Percentiles rank a stretch among this genome's conserved stretches.
phyloP scores from a whole-genome alignment of 2,329 filamentous ascomycete species.

The Delphinella strobiligena region DNA sequence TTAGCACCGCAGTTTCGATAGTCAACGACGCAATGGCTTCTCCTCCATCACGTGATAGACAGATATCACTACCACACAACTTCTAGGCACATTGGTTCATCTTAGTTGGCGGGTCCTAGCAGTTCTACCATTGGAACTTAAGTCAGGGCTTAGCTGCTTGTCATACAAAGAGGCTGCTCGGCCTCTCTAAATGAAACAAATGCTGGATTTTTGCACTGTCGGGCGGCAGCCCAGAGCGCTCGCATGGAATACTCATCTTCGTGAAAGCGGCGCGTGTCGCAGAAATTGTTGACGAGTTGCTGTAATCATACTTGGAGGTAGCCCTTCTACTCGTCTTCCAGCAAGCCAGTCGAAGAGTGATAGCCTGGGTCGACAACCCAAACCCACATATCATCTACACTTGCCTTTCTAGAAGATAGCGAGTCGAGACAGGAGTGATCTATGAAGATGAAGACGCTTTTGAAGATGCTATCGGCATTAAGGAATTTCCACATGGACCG shows the following conservation, averaged over 20 bases:
- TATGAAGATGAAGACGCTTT: not conserved
- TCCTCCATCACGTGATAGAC: too few relatives aligned
- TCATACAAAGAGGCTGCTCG: conserved; percentile 1
- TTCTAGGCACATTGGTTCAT: too few relatives aligned
- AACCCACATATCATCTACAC: conserved; percentile 7
- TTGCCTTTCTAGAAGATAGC: not conserved
- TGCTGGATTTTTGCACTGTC: conserved; percentile 4
- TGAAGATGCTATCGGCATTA: too few relatives aligned
- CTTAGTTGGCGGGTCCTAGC: too few relatives aligned
- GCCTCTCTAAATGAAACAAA: conserved; percentile 6
- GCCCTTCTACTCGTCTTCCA: conserved; percentile 7
- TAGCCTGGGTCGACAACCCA: conserved; percentile 9
- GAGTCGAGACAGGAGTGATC: not conserved
- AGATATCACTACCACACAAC: too few relatives aligned
- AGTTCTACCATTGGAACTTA: too few relatives aligned
- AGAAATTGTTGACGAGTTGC: conserved; percentile 11
- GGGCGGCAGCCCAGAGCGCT: conserved; percentile 7
- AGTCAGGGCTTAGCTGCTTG: too few relatives aligned
- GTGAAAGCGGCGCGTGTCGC: conserved; percentile 4
- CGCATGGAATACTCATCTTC: conserved; percentile 6
- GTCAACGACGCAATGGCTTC: too few relatives aligned
- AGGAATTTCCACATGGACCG: too few relatives aligned
- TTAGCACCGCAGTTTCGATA: too few relatives aligned
- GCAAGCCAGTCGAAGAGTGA: not conserved
- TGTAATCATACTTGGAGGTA: conserved; percentile 10